phyloP scores from a whole-genome alignment of 305 asterid species.

The Fraxinus velutina region DNA sequence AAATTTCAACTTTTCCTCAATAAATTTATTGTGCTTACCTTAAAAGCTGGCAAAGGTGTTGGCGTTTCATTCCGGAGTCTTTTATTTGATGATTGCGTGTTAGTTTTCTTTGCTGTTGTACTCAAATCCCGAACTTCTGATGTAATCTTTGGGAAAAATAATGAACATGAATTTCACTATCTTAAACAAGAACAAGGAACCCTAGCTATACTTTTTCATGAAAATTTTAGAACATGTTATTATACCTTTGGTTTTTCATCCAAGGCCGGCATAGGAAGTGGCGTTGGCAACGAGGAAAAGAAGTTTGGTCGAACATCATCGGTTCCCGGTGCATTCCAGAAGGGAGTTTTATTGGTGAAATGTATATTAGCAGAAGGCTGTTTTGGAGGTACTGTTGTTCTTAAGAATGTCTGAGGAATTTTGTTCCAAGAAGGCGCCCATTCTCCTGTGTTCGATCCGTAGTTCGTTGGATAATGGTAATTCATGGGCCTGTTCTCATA shows the following conservation, averaged over 20 bases:
- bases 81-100: constrained; percentile 55
- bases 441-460: constrained; percentile 32
- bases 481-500: constrained; percentile 39
- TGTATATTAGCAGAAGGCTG: constrained; percentile 49
- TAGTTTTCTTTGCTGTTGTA: constrained; percentile 41
- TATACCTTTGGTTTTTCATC: constrained; percentile 70
- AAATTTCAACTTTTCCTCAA: neutral
- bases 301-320: constrained; percentile 48
- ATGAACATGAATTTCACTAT: neutral
- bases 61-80: constrained; percentile 64
- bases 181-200: neutral
- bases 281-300: constrained; percentile 50
- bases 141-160: constrained; percentile 31
- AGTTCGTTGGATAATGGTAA: constrained; percentile 35
- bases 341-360: constrained; percentile 68
- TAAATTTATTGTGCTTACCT: constrained; percentile 40
- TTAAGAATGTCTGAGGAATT: constrained; percentile 49
- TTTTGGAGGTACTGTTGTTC: constrained; percentile 45
- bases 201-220: neutral
- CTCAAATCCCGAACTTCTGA: constrained; percentile 43
- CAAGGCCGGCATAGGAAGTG: constrained; percentile 42
- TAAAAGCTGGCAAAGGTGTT: constrained; percentile 74
- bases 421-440: constrained; percentile 47
- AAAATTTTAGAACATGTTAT: neutral
- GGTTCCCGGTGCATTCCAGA: constrained; percentile 63